Percentiles rank a stretch among this genome's conserved stretches.
These are phyloP conservation scores for Trichoderma polysporum DNA, from an alignment of 2,329 filamentous ascomycete genomes.

Conservation along the genomic window DNA sequence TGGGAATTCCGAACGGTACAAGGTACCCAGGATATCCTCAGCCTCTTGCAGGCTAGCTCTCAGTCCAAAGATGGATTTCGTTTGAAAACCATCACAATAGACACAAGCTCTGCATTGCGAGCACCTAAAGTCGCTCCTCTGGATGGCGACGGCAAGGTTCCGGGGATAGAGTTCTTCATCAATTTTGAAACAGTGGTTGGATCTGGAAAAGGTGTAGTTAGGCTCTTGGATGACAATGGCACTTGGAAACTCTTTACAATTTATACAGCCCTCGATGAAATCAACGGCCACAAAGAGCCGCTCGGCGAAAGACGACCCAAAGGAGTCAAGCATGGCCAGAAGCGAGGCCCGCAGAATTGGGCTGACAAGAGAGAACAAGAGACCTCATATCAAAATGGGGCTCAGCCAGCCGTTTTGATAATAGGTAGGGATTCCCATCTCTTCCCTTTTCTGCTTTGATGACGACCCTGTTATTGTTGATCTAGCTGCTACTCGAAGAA, in stretches of 20 bases:
- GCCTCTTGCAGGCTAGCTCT: conserved; percentile 38
- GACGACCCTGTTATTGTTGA: background rate
- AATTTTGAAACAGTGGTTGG: conserved; percentile 54
- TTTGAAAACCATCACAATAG: conserved; percentile 46
- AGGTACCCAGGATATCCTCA: conserved; percentile 40
- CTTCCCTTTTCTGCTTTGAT: background rate
- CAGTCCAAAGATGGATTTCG: conserved; percentile 39
- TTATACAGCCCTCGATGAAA: conserved; percentile 56
- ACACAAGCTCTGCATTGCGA: conserved; percentile 44
- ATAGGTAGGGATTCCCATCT: conserved; percentile 48
- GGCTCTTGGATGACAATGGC: conserved; percentile 46
- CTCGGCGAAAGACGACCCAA: conserved; percentile 47
- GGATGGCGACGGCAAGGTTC: conserved; percentile 48
- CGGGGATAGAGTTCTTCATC: conserved; percentile 58
- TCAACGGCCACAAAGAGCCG: conserved; percentile 55
- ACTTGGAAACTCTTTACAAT: conserved; percentile 64
- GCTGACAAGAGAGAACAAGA: conserved; percentile 51
- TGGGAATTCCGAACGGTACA: conserved; percentile 57
- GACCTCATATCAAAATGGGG: conserved; percentile 45
- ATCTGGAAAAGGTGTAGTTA: conserved; percentile 54
- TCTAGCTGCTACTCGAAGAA: background rate
- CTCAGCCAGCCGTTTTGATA: conserved; percentile 59
- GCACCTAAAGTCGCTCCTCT: conserved; percentile 47
- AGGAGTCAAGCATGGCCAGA: conserved; percentile 57
- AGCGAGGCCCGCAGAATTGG: conserved; percentile 58